A percentile compares a stretch with the other conserved stretches of the same genome.
phyloP scores from a whole-genome alignment of 352 stramenopile species.

The Elongisporangium prolatum region DNA sequence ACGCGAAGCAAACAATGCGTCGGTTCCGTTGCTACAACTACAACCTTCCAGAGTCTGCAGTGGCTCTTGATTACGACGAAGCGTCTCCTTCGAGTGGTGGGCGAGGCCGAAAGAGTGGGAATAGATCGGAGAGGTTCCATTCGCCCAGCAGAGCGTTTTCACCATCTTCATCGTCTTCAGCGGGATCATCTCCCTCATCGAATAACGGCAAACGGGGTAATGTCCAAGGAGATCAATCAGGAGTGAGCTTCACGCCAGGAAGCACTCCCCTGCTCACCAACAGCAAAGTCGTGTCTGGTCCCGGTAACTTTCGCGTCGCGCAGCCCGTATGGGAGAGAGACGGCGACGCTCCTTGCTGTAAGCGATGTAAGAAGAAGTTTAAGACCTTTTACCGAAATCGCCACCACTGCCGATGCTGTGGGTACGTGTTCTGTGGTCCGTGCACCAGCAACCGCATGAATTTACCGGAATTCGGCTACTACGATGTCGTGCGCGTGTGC shows the following conservation, averaged over 20 bases:
- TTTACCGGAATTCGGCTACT: slow-evolving; percentile 84
- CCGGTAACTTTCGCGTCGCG: slow-evolving; percentile 57
- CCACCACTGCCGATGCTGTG: slow-evolving; percentile 81
- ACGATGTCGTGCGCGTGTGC: slow-evolving; percentile 82
- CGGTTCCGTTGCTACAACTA: slow-evolving; percentile 81
- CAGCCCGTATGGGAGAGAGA: slow-evolving; percentile 84
- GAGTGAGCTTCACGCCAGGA: slow-evolving; percentile 42
- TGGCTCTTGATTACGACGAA: slow-evolving; percentile 43
- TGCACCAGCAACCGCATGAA: slow-evolving; percentile 85
- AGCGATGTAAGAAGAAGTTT: slow-evolving; percentile 89
- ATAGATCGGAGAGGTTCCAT: slow-evolving; percentile 12
- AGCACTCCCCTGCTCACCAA: slow-evolving; percentile 60
- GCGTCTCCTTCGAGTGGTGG: slow-evolving; percentile 30
- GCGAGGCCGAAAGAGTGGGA: slow-evolving; percentile 13
- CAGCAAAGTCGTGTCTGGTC: slow-evolving; percentile 57
- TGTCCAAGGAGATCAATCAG: slow-evolving; percentile 5
- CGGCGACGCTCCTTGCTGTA: slow-evolving; percentile 77
- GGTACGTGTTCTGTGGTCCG: slow-evolving; percentile 78
- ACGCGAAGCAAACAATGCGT: slow-evolving; percentile 49
- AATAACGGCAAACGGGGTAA: slow-evolving; percentile 1
- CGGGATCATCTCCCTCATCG: slow-evolving; percentile 10
- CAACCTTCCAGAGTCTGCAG: slow-evolving; percentile 56
- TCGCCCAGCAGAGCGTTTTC: slow-evolving; percentile 9
- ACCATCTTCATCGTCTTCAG: slow-evolving; percentile 17
- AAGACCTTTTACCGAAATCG: slow-evolving; percentile 78